Conservation (phyloP, 2,329 filamentous ascomycete genomes). For the Lomentospora prolificans region DNA sequence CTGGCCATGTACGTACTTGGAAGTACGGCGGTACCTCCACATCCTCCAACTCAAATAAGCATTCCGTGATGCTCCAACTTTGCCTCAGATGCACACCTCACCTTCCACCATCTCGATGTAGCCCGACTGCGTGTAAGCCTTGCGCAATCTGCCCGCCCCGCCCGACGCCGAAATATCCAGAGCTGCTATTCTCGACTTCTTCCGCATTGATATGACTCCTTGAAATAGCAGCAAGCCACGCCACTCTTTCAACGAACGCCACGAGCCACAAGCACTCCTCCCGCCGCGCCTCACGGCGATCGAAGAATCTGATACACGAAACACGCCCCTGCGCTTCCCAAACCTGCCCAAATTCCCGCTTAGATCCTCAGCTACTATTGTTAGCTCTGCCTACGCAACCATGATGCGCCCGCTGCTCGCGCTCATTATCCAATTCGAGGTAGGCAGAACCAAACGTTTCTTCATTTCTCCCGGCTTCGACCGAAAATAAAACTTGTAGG, state of each 20-base stretch:
- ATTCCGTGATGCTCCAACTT: no score
- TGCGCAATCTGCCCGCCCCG: no score
- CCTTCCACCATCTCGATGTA: not conserved
- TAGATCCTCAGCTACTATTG: not conserved
- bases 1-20: no score
- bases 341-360: not conserved
- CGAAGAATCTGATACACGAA: not conserved
- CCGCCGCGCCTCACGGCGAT: not conserved
- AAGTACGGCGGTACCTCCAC: no score
- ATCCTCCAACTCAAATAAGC: no score
- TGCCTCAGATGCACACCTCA: not conserved
- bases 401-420: not conserved
- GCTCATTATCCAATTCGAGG: conserved; percentile 1
- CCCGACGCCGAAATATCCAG: no score
- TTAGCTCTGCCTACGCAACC: not conserved
- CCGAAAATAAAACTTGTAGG: no score
- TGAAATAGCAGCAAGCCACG: not conserved
- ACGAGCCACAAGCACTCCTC: not conserved
- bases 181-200: not conserved
- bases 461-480: not conserved
- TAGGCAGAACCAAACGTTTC: not conserved
- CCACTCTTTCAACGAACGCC: no score
- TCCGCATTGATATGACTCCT: not conserved
- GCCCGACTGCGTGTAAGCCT: not conserved
- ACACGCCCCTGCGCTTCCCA: not conserved